Evolutionary conservation across 2,329 filamentous ascomycete genomes (phyloP), one percentile per base, ranked within the genome.

Genomic region (Cladophialophora immunda): DNA sequence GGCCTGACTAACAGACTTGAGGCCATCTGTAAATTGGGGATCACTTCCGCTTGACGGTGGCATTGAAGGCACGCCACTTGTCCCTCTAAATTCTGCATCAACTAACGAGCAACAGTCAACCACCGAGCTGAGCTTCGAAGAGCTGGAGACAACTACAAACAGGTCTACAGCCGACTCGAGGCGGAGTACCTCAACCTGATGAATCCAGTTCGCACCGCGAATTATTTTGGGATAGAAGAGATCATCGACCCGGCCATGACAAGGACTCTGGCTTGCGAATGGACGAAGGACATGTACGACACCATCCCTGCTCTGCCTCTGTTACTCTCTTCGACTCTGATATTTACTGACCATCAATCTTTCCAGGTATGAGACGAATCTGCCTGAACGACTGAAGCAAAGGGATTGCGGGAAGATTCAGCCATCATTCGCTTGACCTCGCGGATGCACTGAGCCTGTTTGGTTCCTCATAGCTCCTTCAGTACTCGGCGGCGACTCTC

Each of bases 141-240:
- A 29, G 62, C 64, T 3, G 82, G 84, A 64, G 85, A 85, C 0
- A 77, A 80, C 36, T 82, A 84, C 68, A 79, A 78, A 52, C 82
- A 79, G 19, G 80, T 81, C 67, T 89, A 89, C 69, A 78, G 80
- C 47, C 83, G 87, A 71, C 70, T 90, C 32, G 85, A 89, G 52
- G 82, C 85, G 22, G 86, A 88, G 74, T 90, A 90, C 74, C 77
- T 81, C 30, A 79, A 87, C 22, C 72, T 89, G 68, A 89, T 89
- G 85, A 90, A 89, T 69, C 88, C 88, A 0, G 85, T 90, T 0
- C 78, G 87, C 13, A 89, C 86, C 3, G 87, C 87, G 13, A 89
- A 89, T 76, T 82, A 84, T 8, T 90, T 90, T 75, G 85, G 85
- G 0, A 80, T 89, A 0, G 87, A 89, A 75, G 87, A 89, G 74